Percentiles rank a stretch among this genome's conserved stretches.
Evolutionary conservation across 2,329 filamentous ascomycete genomes (phyloP).

Genomic region (Gremmenia infestans): DNA sequence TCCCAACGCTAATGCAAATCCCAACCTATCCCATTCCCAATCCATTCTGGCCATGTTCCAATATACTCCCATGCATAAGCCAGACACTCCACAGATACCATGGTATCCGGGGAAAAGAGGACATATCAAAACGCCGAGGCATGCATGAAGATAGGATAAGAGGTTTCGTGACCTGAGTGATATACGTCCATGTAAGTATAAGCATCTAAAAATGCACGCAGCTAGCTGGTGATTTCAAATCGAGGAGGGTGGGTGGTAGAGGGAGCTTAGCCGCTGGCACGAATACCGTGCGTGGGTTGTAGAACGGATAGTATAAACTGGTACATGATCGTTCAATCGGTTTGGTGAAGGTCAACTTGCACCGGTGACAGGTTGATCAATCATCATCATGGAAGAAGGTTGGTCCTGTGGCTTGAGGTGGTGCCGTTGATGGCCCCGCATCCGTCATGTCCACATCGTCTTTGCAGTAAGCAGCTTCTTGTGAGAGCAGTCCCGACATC

Average conservation of each 20-base stretch:
- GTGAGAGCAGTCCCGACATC: constrained; percentile 21
- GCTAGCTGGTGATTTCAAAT: too few species aligned
- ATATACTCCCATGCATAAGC: too few species aligned
- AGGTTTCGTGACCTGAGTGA: not conserved
- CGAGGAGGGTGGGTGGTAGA: too few species aligned
- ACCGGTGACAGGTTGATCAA: constrained; percentile 2
- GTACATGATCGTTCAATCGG: not conserved
- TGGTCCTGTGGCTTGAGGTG: constrained; percentile 23
- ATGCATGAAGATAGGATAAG: not conserved
- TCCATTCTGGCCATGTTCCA: too few species aligned
- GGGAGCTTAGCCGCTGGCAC: too few species aligned
- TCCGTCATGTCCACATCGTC: constrained; percentile 29
- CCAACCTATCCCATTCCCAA: not conserved
- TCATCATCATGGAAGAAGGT: constrained; percentile 31
- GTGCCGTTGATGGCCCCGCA: constrained; percentile 27
- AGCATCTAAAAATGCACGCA: too few species aligned
- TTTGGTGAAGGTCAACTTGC: not conserved
- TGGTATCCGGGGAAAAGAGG: not conserved
- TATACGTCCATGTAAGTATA: too few species aligned
- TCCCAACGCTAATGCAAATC: constrained; percentile 1
- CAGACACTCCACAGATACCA: not conserved
- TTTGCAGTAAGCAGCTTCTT: constrained; percentile 15
- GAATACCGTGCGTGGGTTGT: too few species aligned
- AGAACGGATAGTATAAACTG: not conserved
- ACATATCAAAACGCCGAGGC: not conserved